Evolutionary conservation across 371 early-diverging fungal genomes (phyloP).

Genomic region (Funneliformis caledonium): DNA sequence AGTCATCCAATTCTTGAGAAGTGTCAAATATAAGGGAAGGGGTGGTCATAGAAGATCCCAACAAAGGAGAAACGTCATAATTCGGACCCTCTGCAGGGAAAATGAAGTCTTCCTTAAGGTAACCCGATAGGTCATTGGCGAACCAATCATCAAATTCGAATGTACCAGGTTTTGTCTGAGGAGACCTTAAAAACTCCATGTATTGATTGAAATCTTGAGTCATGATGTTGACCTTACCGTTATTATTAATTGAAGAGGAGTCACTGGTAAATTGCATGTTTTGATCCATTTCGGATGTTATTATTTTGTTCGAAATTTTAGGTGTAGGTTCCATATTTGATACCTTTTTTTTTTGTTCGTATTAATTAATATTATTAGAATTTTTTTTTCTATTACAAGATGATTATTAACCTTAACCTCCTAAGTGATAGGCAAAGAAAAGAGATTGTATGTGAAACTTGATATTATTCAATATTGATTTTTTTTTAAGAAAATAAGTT

Average conservation of each 20-base stretch:
- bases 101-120: no score
- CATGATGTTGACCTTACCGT: background rate
- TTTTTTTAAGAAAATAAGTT: background rate
- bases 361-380: background rate
- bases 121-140: background rate
- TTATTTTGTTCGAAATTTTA: background rate
- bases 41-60: constrained; percentile 7
- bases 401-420: background rate
- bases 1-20: background rate
- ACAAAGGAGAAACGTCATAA: background rate
- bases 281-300: no score
- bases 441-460: no score
- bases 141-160: no score
- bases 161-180: background rate
- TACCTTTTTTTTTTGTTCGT: background rate
- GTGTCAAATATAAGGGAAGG: background rate
- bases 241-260: no score
- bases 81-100: background rate
- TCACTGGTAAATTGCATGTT: no score
- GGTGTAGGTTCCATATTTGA: background rate
- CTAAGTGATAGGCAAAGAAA: background rate
- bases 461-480: background rate
- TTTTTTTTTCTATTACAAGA: background rate
- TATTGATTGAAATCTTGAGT: background rate
- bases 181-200: background rate